A percentile compares a stretch with the other conserved stretches of the same genome.
phyloP scores from a whole-genome alignment of 495 filamentous ascomycete genomes.

The Hypoxylon subgilvum region DNA sequence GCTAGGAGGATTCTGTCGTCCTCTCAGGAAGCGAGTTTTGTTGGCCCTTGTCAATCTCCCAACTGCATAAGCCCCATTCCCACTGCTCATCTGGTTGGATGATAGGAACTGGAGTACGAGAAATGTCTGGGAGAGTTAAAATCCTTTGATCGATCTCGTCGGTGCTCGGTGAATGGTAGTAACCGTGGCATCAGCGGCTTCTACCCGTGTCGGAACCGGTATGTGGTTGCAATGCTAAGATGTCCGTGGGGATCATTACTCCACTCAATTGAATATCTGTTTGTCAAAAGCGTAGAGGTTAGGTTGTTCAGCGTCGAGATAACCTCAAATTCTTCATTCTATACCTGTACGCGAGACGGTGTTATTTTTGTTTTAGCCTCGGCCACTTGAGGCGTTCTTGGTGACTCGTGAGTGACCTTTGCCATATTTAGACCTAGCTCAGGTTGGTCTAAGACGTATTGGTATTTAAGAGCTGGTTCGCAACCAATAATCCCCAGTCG shows the following conservation, averaged over 20 bases:
- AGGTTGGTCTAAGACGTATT: no score
- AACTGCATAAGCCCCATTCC: slow-evolving; percentile 28
- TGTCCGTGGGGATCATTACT: not conserved
- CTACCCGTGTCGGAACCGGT: slow-evolving; percentile 12
- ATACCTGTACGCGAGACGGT: no score
- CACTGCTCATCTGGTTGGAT: slow-evolving; percentile 7
- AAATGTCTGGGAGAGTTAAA: not conserved
- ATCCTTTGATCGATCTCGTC: slow-evolving; percentile 2
- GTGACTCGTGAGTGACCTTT: no score
- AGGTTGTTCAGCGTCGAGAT: no score
- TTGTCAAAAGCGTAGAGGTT: no score
- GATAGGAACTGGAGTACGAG: no score
- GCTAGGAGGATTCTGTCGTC: slow-evolving; percentile 17
- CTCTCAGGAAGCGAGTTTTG: not conserved
- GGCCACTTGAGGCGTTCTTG: no score
- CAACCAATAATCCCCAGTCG: no score
- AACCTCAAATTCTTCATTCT: not conserved
- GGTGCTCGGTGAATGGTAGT: not conserved
- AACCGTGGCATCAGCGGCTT: not conserved
- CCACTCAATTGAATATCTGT: slow-evolving; percentile 19
- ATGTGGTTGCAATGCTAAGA: slow-evolving; percentile 9
- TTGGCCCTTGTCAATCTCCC: slow-evolving; percentile 19
- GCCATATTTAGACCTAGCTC: no score
- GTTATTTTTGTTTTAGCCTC: no score
- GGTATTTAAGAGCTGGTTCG: no score